Evolutionary conservation across 495 filamentous ascomycete genomes (phyloP).

Genomic region (Talaromyces wortmannii): DNA sequence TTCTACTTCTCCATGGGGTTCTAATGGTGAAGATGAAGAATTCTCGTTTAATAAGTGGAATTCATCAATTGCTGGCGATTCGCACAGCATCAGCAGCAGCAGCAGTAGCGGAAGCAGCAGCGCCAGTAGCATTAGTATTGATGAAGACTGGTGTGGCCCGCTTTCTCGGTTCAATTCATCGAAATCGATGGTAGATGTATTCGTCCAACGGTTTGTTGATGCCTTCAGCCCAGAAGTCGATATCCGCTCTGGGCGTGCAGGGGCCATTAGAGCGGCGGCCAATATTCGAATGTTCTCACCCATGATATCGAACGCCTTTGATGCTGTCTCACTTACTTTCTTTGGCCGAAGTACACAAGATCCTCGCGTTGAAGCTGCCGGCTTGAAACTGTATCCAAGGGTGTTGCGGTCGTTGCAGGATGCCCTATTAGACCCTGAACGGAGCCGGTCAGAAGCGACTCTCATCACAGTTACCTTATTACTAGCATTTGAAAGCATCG

Average conservation of each 20-base stretch:
- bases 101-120: slow-evolving; percentile 4
- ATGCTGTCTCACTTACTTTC: slow-evolving; percentile 35
- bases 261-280: slow-evolving; percentile 32
- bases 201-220: slow-evolving; percentile 38
- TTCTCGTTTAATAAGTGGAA: background rate
- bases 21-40: background rate
- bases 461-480: slow-evolving; percentile 35
- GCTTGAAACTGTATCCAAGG: slow-evolving; percentile 30
- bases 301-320: slow-evolving; percentile 31
- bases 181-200: slow-evolving; percentile 23
- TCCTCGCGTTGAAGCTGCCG: slow-evolving; percentile 28
- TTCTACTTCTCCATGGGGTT: background rate
- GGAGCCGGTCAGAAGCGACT: slow-evolving; percentile 35
- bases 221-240: slow-evolving; percentile 38
- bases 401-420: slow-evolving; percentile 33
- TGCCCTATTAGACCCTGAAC: slow-evolving; percentile 31
- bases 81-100: slow-evolving; percentile 1
- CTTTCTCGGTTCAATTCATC: background rate
- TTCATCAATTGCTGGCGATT: background rate
- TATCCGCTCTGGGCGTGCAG: slow-evolving; percentile 29
- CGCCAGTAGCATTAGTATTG: slow-evolving; percentile 1
- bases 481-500: slow-evolving; percentile 40
- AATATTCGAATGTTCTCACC: slow-evolving; percentile 39
- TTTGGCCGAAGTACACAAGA: slow-evolving; percentile 33
- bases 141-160: slow-evolving; percentile 4